These are phyloP conservation scores for Xylaria palmicola DNA, from an alignment of 495 filamentous ascomycete genomes.

Conservation along the genomic window DNA sequence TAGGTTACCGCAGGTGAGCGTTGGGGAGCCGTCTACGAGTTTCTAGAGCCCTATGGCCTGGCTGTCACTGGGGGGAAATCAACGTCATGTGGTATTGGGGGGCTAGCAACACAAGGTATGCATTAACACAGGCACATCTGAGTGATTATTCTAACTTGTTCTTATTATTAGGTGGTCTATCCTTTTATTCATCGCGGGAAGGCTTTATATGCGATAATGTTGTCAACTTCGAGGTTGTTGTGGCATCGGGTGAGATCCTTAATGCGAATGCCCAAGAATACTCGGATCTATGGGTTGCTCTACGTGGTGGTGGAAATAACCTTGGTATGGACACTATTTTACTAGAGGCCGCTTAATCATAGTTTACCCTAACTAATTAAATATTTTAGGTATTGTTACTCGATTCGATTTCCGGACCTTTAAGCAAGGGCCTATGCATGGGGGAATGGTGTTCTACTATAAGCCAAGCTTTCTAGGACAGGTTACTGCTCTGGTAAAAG, in stretches of 20 bases:
- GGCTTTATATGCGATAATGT: slow-evolving; percentile 42
- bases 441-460: slow-evolving; percentile 8
- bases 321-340: no score
- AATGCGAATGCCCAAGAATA: slow-evolving; percentile 41
- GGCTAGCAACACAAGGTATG: neutral
- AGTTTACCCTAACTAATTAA: no score
- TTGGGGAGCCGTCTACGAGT: slow-evolving; percentile 16
- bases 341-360: no score
- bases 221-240: slow-evolving; percentile 44
- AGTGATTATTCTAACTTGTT: neutral
- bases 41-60: slow-evolving; percentile 29
- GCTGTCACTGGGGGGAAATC: slow-evolving; percentile 13
- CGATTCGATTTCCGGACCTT: slow-evolving; percentile 34
- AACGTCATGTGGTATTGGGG: slow-evolving; percentile 2
- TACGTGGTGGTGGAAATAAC: slow-evolving; percentile 52
- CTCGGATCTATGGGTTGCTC: slow-evolving; percentile 54
- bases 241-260: slow-evolving; percentile 42
- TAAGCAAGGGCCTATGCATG: slow-evolving; percentile 6
- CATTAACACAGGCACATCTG: neutral
- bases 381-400: slow-evolving; percentile 51
- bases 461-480: neutral
- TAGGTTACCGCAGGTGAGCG: slow-evolving; percentile 17
- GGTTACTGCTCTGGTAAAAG: neutral
- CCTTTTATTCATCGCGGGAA: slow-evolving; percentile 37
- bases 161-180: slow-evolving; percentile 37